Evolutionary conservation across 768 basidiomycete genomes (phyloP).

Genomic region (Rhizopogon rudus): DNA sequence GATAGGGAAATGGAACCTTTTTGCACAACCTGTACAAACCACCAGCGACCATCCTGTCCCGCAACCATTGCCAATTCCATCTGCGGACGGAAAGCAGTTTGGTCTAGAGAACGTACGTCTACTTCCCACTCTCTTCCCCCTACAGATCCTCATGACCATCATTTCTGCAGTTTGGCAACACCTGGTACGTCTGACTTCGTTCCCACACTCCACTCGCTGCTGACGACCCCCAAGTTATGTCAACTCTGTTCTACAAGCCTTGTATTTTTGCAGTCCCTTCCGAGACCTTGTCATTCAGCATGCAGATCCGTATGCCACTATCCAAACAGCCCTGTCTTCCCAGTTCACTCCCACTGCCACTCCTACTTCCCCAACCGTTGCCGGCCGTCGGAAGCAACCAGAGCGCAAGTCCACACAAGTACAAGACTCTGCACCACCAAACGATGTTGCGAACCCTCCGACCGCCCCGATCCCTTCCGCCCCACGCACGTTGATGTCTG

Average conservation of each 20-base stretch:
- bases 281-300: slow-evolving; percentile 82
- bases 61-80: slow-evolving; percentile 33
- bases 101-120: slow-evolving; percentile 92
- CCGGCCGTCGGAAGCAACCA: slow-evolving; percentile 45
- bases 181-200: slow-evolving; percentile 55
- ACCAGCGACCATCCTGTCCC: slow-evolving; percentile 21
- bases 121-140: not conserved
- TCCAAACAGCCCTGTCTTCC: slow-evolving; percentile 29
- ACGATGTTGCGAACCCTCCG: slow-evolving; percentile 24
- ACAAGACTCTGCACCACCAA: slow-evolving; percentile 27
- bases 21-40: slow-evolving; percentile 22
- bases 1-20: slow-evolving; percentile 36
- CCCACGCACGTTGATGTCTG: slow-evolving; percentile 81
- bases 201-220: slow-evolving; percentile 6
- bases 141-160: slow-evolving; percentile 6
- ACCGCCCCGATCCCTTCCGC: slow-evolving; percentile 46
- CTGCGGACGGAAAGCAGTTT: slow-evolving; percentile 82
- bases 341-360: slow-evolving; percentile 15
- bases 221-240: slow-evolving; percentile 64
- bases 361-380: slow-evolving; percentile 22
- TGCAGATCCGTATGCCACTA: slow-evolving; percentile 41
- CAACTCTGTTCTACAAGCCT: slow-evolving; percentile 96
- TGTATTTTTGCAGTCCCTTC: slow-evolving; percentile 95
- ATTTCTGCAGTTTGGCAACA: slow-evolving; percentile 81
- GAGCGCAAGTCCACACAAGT: slow-evolving; percentile 41